Evolutionary conservation across 1,139 yeast species (phyloP).

Genomic region (Blastobotrys buckinghamii): DNA sequence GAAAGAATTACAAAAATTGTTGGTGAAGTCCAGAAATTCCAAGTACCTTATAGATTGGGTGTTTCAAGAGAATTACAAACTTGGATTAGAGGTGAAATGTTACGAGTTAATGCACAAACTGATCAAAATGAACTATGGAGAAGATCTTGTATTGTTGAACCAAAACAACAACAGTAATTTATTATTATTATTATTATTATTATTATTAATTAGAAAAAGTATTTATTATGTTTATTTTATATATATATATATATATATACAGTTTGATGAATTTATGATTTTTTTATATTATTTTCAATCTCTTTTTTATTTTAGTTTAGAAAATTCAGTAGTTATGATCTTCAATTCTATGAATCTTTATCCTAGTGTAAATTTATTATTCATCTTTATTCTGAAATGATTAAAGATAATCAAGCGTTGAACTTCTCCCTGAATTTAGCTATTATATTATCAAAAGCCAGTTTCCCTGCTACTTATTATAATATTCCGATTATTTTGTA

Average conservation of each 20-base stretch:
- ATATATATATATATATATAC: background rate
- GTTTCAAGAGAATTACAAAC: slow-evolving; percentile 27
- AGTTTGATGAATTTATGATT: background rate
- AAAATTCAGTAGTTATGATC: too few relatives aligned
- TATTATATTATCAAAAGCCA: too few relatives aligned
- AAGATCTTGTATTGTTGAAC: slow-evolving; percentile 35
- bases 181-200: background rate
- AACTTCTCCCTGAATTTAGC: too few relatives aligned
- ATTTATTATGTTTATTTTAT: background rate
- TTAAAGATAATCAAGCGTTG: too few relatives aligned
- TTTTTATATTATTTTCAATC: background rate
- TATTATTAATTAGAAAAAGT: too few relatives aligned
- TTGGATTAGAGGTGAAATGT: slow-evolving; percentile 35
- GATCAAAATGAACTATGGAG: slow-evolving; percentile 34
- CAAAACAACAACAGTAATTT: slow-evolving; percentile 16
- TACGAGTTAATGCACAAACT: slow-evolving; percentile 28
- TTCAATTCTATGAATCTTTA: too few relatives aligned
- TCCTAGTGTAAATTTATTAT: too few relatives aligned
- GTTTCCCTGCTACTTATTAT: too few relatives aligned
- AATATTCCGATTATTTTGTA: too few relatives aligned
- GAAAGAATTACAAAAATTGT: slow-evolving; percentile 66
- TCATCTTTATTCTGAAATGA: too few relatives aligned
- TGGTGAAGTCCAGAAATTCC: slow-evolving; percentile 74
- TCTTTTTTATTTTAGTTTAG: background rate
- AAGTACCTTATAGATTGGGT: slow-evolving; percentile 45